Evolutionary conservation across 768 basidiomycete species (phyloP).

Genomic region (Cystobasidium onofrii): DNA sequence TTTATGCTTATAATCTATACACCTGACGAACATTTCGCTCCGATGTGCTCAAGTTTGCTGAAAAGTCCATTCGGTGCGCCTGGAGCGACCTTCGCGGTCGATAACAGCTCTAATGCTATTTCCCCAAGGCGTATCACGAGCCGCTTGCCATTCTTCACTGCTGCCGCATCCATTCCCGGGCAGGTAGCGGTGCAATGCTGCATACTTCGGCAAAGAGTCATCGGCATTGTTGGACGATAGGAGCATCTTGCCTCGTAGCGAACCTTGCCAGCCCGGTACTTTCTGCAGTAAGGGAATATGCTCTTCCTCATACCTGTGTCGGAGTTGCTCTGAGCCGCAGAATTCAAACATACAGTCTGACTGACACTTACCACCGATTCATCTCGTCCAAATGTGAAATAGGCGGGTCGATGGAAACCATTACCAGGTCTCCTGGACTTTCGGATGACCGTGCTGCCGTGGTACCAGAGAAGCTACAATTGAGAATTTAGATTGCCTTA

Average conservation of each 20-base stretch:
- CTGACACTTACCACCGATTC: conserved; percentile 7
- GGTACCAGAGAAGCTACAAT: not conserved
- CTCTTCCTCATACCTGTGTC: conserved; percentile 9
- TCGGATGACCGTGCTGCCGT: not conserved
- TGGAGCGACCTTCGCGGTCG: not conserved
- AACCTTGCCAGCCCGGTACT: not conserved
- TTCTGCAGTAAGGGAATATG: not conserved
- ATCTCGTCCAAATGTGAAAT: not conserved
- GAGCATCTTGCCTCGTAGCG: not conserved
- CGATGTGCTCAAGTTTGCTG: not conserved
- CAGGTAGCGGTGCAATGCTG: not conserved
- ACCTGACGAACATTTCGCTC: too few relatives aligned
- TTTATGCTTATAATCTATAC: too few relatives aligned
- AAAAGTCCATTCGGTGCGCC: conserved; percentile 1
- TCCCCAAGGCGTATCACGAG: not conserved
- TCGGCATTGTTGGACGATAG: not conserved
- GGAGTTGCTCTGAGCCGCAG: too few relatives aligned
- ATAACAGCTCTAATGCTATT: not conserved
- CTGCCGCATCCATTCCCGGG: not conserved
- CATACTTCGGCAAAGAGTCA: not conserved
- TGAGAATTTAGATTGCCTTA: too few relatives aligned
- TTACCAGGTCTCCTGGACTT: not conserved
- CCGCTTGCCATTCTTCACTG: not conserved
- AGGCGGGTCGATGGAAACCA: not conserved
- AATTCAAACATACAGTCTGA: not conserved